Base-by-base conservation (phyloP, 2,329 filamentous ascomycete species). In the Dactylellina parvicollis region DNA sequence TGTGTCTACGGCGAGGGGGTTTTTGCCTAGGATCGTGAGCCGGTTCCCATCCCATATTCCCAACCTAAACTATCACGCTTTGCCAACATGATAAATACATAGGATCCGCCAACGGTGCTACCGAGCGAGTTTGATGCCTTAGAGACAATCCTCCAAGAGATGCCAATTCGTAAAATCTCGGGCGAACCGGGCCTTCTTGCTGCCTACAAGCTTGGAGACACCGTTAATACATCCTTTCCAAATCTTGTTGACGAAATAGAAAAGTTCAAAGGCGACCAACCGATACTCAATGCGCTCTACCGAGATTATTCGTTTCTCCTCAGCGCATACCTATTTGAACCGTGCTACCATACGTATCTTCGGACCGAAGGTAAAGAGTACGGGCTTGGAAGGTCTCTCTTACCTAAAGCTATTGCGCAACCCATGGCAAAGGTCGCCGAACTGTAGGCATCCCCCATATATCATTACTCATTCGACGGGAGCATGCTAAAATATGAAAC, bases 291-390 rank as follows among this genome's bases (percentile, higher is more conserved):
- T 78, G 92, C 92, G 32, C 83, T 96, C 50, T 96, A 96, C 81
- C 86, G 93, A 18, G 93, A 97, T 82, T 97, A 96, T 80, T 91
- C 90, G 12, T 97, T 96, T 84, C 83, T 96, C 28, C 90, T 92
- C 3, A 96, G 91, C 22, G 91, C 92, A 0, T 96, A 96, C 80
- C 84, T 97, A 28, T 87, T 97, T 28, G 93, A 97, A 83, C 93
- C 93, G 9, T 97, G 93, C 80, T 93, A 95, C 81, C 85, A 92
- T 82, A 86, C 85, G 38, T 89, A 88, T 78, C 77, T 89, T 73
- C 89, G 86, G 80, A 90, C 89, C 0, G 88, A 91, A 79, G 70
- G 69, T 28, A 49, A 16, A 20, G 74, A 69, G 14, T 67, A 75
- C 34, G 66, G 66, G 4, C 56, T 72, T 30, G 65, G 73, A 36